Evolutionary conservation across 495 filamentous ascomycete species (phyloP).

Genomic region (Penicillium ochrochloron): DNA sequence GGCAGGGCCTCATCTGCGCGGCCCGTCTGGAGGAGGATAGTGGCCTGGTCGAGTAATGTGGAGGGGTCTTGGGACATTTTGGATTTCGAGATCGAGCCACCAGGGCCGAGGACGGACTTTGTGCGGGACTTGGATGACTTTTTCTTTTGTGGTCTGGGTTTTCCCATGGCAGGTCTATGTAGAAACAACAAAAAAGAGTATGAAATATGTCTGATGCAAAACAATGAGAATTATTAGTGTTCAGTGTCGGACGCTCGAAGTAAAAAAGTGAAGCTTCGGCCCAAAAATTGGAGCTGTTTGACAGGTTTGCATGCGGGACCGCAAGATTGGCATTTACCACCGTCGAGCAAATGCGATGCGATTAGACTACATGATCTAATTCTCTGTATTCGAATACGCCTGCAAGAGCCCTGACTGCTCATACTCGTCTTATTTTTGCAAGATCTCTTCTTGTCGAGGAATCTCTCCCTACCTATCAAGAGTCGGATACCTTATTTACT

Average conservation of each 20-base stretch:
- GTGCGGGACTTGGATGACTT: constrained; percentile 49
- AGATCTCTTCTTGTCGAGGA: background rate
- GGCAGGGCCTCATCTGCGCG: constrained; percentile 71
- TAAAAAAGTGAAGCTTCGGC: constrained; percentile 37
- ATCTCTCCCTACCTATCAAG: constrained; percentile 1
- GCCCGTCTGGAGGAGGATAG: constrained; percentile 69
- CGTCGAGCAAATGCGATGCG: constrained; percentile 20
- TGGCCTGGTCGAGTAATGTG: constrained; percentile 68
- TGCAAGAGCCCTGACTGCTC: background rate
- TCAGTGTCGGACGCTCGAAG: constrained; percentile 18
- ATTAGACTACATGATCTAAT: background rate
- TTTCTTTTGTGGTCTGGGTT: constrained; percentile 50
- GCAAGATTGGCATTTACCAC: constrained; percentile 29
- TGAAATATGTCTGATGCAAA: constrained; percentile 5
- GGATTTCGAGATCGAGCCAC: constrained; percentile 48
- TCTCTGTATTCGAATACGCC: background rate
- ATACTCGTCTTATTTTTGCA: background rate
- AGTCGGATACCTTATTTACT: constrained; percentile 14
- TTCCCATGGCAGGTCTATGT: constrained; percentile 46
- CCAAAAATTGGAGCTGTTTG: constrained; percentile 52
- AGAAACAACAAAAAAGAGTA: constrained; percentile 8
- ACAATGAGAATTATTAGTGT: constrained; percentile 13
- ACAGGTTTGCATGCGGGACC: constrained; percentile 54
- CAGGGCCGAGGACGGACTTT: constrained; percentile 54
- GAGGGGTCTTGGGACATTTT: constrained; percentile 56